These are phyloP conservation scores for Oxytropis ochrocephala DNA, from an alignment of 306 rosid genomes.

Conservation along the genomic window DNA sequence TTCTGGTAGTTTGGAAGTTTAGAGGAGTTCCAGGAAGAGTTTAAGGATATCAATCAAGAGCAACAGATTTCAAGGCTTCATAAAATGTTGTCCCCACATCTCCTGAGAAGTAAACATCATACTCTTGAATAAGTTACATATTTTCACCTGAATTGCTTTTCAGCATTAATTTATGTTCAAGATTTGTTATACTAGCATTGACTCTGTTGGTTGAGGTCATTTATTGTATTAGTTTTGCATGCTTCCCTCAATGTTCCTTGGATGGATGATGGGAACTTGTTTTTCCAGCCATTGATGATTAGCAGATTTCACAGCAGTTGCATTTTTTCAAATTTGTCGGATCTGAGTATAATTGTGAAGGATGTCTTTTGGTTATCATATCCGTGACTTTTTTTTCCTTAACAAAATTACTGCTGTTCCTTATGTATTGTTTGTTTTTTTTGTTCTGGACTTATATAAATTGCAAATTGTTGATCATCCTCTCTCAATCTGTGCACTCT, in stretches of 20 bases:
- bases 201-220: slow-evolving; percentile 8
- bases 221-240: background rate
- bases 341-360: too few relatives aligned
- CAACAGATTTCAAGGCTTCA: slow-evolving; percentile 92
- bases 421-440: too few relatives aligned
- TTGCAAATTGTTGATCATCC: background rate
- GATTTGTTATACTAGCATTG: background rate
- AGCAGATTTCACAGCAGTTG: too few relatives aligned
- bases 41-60: slow-evolving; percentile 93
- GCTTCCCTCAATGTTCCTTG: background rate
- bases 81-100: slow-evolving; percentile 92
- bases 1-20: slow-evolving; percentile 78
- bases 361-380: too few relatives aligned
- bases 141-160: slow-evolving; percentile 10
- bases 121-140: slow-evolving; percentile 12
- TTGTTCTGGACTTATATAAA: too few relatives aligned
- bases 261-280: background rate
- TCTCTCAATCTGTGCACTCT: slow-evolving; percentile 5
- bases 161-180: background rate
- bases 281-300: too few relatives aligned
- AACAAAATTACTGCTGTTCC: too few relatives aligned
- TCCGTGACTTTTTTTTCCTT: too few relatives aligned
- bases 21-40: slow-evolving; percentile 98
- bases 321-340: too few relatives aligned
- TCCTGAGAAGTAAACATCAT: slow-evolving; percentile 72